phyloP scores from a whole-genome alignment of 768 basidiomycete species.

The Russula compacta region DNA sequence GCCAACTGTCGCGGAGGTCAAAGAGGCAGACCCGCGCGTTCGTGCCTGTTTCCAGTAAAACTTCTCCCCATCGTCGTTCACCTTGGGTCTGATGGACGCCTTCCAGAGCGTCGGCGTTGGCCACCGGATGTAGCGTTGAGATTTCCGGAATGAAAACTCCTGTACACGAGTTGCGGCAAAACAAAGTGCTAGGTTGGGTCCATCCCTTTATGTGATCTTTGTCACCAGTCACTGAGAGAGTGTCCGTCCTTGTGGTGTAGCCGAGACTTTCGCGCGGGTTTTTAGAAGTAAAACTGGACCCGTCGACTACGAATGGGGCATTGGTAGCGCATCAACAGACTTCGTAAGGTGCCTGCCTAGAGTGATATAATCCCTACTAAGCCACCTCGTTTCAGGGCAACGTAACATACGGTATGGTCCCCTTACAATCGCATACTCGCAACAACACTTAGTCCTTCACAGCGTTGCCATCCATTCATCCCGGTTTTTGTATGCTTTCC shows the following conservation, averaged over 20 bases:
- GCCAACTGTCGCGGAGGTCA: conserved; percentile 51
- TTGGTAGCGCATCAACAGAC: conserved; percentile 67
- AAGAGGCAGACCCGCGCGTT: conserved; percentile 50
- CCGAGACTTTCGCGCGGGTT: conserved; percentile 54
- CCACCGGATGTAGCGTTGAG: conserved; percentile 52
- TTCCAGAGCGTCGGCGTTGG: conserved; percentile 53
- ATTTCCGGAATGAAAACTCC: conserved; percentile 29
- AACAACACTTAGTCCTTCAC: background rate
- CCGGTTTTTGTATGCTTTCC: conserved; percentile 46
- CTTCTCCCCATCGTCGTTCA: background rate
- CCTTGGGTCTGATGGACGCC: background rate
- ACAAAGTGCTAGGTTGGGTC: conserved; percentile 46
- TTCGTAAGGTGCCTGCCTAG: conserved; percentile 44
- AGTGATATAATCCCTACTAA: background rate
- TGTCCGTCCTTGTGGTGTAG: conserved; percentile 28
- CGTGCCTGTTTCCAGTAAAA: conserved; percentile 63
- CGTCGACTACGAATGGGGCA: conserved; percentile 60
- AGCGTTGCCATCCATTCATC: conserved; percentile 63
- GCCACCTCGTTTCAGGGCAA: conserved; percentile 43
- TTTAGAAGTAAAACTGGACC: conserved; percentile 51
- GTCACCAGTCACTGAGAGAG: background rate
- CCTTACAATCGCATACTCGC: background rate
- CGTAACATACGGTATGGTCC: conserved; percentile 53
- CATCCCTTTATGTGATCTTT: background rate
- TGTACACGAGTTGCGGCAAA: conserved; percentile 56